Evolutionary conservation across 2,329 filamentous ascomycete species (phyloP), one percentile per base, ranked within the genome.

Genomic region (Daldinia sp.): DNA sequence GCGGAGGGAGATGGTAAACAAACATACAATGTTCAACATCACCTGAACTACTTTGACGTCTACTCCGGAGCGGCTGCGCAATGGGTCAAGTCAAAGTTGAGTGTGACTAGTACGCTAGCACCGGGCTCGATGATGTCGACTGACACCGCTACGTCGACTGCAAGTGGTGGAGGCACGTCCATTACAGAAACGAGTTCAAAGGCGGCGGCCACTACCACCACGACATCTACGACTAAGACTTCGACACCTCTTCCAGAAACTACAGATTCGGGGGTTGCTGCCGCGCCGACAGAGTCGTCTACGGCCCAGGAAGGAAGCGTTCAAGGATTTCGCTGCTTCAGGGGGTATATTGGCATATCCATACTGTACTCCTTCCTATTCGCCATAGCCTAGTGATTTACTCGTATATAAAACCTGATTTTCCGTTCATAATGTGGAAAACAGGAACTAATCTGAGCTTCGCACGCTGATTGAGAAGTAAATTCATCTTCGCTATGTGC

Each of bases 31-130:
- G 64, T 66, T 29, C 66, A 70, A 9, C 49, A 70, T 7, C 74
- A 75, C 58, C 65, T 71, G 17, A 68, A 72, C 41, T 76, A 76
- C 64, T 76, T 75, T 50, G 67, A 75, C 13, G 13, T 69, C 7
- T 74, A 71, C 59, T 65, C 68, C 3, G 56, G 62, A 8, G 61
- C 70, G 17, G 73, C 73, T 5, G 73, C 63, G 1, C 58, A 58
- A 3, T 75, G 73, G 72, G 72, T 75, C 29, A 69, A 70, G 39
- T 64, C 53, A 11, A 70, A 52, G 47, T 6, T 64, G 13, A 41
- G 23, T 9, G 21, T 11, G 6, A 13, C 23, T n/a, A 8, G 23
- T 2, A 32, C 63, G 21, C 25, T 48, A 19, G 39, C 34, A 5
- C 50, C 59, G 1, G 59, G 34, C 27, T 61, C 64, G n/a, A 29